Evolutionary conservation across 768 basidiomycete species (phyloP).

Genomic region (Russula sp.): DNA sequence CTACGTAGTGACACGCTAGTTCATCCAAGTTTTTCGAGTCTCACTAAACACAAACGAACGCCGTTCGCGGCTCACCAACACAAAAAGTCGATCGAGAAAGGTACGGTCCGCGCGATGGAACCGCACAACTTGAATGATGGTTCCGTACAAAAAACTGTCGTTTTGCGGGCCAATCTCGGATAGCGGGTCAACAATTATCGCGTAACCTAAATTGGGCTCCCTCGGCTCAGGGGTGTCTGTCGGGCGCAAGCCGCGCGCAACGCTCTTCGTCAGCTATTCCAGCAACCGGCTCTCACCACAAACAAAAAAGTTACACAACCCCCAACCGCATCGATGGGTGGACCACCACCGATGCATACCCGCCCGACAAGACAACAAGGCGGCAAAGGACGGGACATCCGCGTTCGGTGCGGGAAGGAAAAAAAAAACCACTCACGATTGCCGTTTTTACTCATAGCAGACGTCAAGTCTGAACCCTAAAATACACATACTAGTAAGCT

Average conservation of each 20-base stretch:
- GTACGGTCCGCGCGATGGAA: conserved; percentile 11
- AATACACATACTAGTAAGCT: neutral
- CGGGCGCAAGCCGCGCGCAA: neutral
- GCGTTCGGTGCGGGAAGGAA: neutral
- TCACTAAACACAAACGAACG: neutral
- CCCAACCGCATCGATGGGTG: no score
- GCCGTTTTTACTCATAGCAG: conserved; percentile 7
- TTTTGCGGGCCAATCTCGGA: conserved; percentile 3
- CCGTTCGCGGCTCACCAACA: neutral
- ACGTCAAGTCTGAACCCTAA: conserved; percentile 11
- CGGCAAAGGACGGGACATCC: conserved; percentile 14
- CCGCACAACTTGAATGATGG: neutral
- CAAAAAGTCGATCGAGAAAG: conserved; percentile 15
- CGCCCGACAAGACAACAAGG: neutral
- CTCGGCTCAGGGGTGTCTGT: conserved; percentile 6
- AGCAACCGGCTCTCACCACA: no score
- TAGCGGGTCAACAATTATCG: neutral
- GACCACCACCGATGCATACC: neutral
- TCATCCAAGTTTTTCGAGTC: no score
- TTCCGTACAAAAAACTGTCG: conserved; percentile 9
- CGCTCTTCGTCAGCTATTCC: conserved; percentile 13
- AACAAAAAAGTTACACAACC: neutral
- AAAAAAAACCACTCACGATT: conserved; percentile 12
- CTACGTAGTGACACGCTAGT: neutral
- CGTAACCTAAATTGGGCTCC: neutral